Evolutionary conservation across 257 asterid species (phyloP), one percentile per base, ranked within the genome.

Genomic region (Solanum ahanhuiri): DNA sequence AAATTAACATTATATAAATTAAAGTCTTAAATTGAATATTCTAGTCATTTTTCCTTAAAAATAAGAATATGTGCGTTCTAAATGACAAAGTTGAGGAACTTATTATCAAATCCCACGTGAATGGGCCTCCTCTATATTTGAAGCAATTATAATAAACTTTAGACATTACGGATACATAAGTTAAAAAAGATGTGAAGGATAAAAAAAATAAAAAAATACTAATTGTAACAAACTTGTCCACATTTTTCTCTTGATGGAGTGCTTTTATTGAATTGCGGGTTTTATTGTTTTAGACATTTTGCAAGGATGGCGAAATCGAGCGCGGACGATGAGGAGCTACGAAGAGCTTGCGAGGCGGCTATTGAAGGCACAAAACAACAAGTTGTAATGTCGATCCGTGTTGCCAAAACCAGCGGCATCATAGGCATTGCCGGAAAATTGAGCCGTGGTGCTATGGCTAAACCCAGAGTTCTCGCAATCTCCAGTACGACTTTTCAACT

Each of bases 251-350:
- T 20, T 20, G 6, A 7, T 34, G 22, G 18, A 34, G 41, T 72
- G 20, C 81, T 72, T 51, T 51, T 15, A 15, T 5, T 51, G 60
- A 54, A 17, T 54, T 54, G n/a, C 2, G 60, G 60, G 63, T 54
- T 54, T 54, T 54, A 17, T 2, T 69, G 98, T 51, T 51, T 15
- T 15, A 5, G 60, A 14, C 57, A 48, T 51, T 15, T 51, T 51
- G 22, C 8, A 15, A 51, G 60, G 60, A 51, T 69, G 99, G 98
- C 98, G 93, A 97, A 93, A 93, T 95, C 98, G 17, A 97, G 99
- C 94, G 99, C 99, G 69, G 98, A 97, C 48, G 99, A 95, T 31
- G 95, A 87, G 87, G 98, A 97, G 92, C 95, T 97, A 63, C 97
- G 99, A 87, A 93, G 98, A 86, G 98, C 98, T 66, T 95, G 98